phyloP scores from a whole-genome alignment of 2,329 filamentous ascomycete species.

The Aspergillus oerlinghausenensis region DNA sequence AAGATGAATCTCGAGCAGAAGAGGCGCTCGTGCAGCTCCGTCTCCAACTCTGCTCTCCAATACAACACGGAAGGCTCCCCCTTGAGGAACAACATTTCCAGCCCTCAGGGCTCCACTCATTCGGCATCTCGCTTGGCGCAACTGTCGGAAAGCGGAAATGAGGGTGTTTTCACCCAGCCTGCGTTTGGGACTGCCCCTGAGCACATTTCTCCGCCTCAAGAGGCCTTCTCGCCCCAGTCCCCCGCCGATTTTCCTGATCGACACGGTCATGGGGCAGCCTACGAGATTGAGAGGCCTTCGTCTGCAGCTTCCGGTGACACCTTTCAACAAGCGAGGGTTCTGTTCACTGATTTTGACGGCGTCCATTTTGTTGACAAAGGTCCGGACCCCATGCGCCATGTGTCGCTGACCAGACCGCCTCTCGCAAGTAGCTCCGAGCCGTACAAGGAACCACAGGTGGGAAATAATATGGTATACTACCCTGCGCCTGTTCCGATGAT shows the following conservation, averaged over 20 bases:
- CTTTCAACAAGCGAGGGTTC: constrained; percentile 39
- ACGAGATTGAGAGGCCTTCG: constrained; percentile 28
- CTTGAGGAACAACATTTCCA: constrained; percentile 29
- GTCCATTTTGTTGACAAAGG: constrained; percentile 40
- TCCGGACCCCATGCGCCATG: constrained; percentile 22
- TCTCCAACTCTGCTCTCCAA: constrained; percentile 40
- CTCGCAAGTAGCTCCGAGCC: constrained; percentile 35
- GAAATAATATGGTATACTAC: constrained; percentile 86
- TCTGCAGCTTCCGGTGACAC: constrained; percentile 44
- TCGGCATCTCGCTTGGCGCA: constrained; percentile 38
- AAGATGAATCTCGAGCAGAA: constrained; percentile 44
- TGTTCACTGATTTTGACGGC: constrained; percentile 49
- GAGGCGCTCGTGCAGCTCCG: constrained; percentile 38
- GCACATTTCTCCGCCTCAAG: constrained; percentile 14
- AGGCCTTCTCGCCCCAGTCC: constrained; percentile 2
- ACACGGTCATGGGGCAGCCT: constrained; percentile 11
- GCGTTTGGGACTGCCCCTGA: constrained; percentile 13
- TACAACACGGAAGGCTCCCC: constrained; percentile 41
- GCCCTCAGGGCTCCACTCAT: constrained; percentile 39
- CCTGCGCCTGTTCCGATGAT: constrained; percentile 90
- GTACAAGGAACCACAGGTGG: constrained; percentile 48
- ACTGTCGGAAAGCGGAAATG: constrained; percentile 38
- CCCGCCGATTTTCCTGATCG: constrained; percentile 10
- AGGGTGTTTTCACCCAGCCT: constrained; percentile 17
- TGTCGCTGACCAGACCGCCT: constrained; percentile 38